Evolutionary conservation across 805 yeast genomes (phyloP).

Genomic region (Metschnikowia arizonensis): DNA sequence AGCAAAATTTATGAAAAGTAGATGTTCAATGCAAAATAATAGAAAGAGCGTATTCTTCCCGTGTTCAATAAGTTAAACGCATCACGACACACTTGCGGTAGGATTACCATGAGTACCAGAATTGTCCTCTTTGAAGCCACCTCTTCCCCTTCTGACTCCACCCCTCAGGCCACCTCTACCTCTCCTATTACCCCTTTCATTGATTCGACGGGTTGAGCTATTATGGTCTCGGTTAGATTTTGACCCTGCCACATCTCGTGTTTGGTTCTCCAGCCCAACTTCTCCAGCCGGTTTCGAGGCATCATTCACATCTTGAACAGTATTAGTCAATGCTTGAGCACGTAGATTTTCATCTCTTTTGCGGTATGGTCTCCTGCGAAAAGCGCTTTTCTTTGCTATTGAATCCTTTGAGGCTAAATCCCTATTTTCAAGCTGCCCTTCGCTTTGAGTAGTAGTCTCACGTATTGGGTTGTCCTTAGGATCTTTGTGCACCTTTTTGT

Average conservation of each 20-base stretch:
- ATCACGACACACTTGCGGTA: not conserved
- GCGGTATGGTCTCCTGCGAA: constrained; percentile 1
- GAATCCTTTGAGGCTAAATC: not conserved
- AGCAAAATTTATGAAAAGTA: not conserved
- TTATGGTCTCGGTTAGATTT: not conserved
- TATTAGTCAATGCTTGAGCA: not conserved
- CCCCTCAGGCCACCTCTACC: constrained; percentile 13
- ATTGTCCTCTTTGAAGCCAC: not conserved
- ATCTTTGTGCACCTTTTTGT: not conserved
- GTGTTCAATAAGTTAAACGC: not conserved
- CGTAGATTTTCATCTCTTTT: not conserved
- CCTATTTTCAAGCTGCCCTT: not conserved
- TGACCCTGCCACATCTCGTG: not conserved
- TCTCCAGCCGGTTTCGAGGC: not conserved
- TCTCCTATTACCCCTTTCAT: constrained; percentile 19
- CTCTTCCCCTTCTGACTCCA: constrained; percentile 7
- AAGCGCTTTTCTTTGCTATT: not conserved
- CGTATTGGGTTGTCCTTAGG: not conserved
- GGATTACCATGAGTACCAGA: not conserved
- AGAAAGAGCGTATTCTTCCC: not conserved
- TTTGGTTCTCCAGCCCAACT: not conserved
- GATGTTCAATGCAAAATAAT: not conserved
- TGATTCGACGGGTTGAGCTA: not conserved
- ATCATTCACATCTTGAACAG: not conserved
- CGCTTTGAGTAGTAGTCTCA: not conserved